Base-by-base conservation (phyloP, 352 stramenopile species). In the Phytophthora pistaciae region DNA sequence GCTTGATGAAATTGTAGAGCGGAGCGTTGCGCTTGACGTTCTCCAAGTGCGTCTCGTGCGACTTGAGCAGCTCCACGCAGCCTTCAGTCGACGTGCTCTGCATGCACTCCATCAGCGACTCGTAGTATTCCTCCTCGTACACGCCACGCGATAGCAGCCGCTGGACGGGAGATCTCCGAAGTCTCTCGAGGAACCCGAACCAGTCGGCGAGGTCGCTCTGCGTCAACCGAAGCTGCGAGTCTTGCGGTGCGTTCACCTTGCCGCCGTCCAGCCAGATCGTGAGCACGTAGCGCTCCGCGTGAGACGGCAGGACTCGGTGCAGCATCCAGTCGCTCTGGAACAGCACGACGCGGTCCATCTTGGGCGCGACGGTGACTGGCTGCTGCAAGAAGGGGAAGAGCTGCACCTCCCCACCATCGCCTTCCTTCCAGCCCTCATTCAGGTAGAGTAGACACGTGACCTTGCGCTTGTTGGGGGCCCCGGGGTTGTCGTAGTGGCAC, bases 401-500 rank as follows among this genome's bases (percentile, higher is more conserved):
- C 69, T 91, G 84, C 38, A 96, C 80, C 63, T 96, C 85, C 13
- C 88, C 88, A 25, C 88, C 88, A 44, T 94, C 83, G 20, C 76
- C 82, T 33, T 81, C 25, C 21, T 82, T 76, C 88, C 88, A 96
- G 27, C 61, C 53, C 40, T 89, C 85, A 60, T 96, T 96, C 29
- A 96, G 66, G 65, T 96, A 96, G 21, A 96, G 64, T 60, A 96
- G 68, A 62, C 87, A 94, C 38, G 88, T 94, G 44, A 96, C 69
- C 58, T 90, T 90, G 52, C 88, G 81, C 60, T 88, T 90, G 79
- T 94, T 94, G 7, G 88, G 88, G 21, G 74, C 73, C 36, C 87
- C 85, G 9, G 88, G 88, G 63, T 96, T 96, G 72, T 96, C 88
- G 76, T 94, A 94, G 44, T 94, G 88, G 61, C 86, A 92, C 29